Percentiles rank a stretch among this genome's conserved stretches.
These are phyloP conservation scores for Amphicarpaea edgeworthii DNA, from an alignment of 306 rosid species.

Conservation along the genomic window DNA sequence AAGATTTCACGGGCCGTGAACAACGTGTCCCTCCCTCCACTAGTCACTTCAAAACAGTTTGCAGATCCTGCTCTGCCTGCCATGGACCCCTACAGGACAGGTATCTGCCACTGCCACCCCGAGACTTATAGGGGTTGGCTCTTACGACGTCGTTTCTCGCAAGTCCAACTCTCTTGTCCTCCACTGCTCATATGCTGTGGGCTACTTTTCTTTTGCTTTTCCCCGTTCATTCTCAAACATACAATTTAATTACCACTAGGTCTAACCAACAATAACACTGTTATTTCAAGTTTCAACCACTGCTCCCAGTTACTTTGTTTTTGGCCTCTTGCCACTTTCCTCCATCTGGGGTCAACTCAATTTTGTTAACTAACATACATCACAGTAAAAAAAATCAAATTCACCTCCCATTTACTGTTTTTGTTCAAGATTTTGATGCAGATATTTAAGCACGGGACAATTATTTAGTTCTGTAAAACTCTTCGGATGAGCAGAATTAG, in stretches of 20 bases:
- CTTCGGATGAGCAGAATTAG: too few relatives aligned
- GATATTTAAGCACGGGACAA: too few relatives aligned
- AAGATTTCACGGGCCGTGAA: conserved; percentile 61
- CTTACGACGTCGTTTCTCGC: conserved; percentile 48
- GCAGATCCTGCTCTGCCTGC: conserved; percentile 57
- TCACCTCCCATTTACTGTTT: background rate
- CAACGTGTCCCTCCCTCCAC: conserved; percentile 66
- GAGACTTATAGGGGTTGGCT: conserved; percentile 15
- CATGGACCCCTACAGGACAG: conserved; percentile 57
- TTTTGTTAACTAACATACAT: conserved; percentile 6
- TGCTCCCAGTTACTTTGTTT: conserved; percentile 12
- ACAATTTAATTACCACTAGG: conserved; percentile 20
- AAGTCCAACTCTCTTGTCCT: conserved; percentile 20
- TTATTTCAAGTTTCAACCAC: conserved; percentile 8
- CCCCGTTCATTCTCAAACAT: background rate
- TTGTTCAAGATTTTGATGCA: too few relatives aligned
- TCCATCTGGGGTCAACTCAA: background rate
- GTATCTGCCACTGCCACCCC: conserved; percentile 34
- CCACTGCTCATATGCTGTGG: conserved; percentile 1
- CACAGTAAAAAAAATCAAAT: too few relatives aligned
- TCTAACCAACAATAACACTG: background rate
- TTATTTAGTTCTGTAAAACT: too few relatives aligned
- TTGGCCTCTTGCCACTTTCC: conserved; percentile 16
- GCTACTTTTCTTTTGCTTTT: conserved; percentile 26
- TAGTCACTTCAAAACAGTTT: conserved; percentile 75